These are phyloP conservation scores for Wickerhamiella vanderwaltii DNA, from an alignment of 805 yeast genomes.

Conservation along the genomic window DNA sequence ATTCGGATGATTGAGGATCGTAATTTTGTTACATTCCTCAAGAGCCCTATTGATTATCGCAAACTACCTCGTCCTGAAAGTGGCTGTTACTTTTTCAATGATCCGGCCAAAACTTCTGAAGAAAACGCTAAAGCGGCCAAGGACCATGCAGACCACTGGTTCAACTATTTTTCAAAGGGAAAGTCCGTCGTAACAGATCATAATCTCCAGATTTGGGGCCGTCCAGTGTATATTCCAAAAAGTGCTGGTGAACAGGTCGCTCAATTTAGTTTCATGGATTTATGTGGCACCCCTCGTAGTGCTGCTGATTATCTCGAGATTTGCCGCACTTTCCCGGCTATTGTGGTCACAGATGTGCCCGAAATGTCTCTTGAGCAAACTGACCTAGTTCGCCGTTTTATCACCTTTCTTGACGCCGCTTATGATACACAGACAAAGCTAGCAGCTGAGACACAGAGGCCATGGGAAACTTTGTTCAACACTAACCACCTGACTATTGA, in stretches of 20 bases:
- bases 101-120: constrained; percentile 30
- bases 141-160: constrained; percentile 68
- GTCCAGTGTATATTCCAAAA: constrained; percentile 61
- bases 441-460: constrained; percentile 81
- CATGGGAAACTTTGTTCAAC: constrained; percentile 73
- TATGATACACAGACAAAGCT: constrained; percentile 82
- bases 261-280: constrained; percentile 71
- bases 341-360: constrained; percentile 90
- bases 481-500: constrained; percentile 45
- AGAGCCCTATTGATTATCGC: constrained; percentile 90
- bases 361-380: constrained; percentile 62
- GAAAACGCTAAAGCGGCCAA: constrained; percentile 31
- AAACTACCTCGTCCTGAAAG: constrained; percentile 75
- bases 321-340: constrained; percentile 61
- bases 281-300: constrained; percentile 78
- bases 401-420: constrained; percentile 89
- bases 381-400: constrained; percentile 80
- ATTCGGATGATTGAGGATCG: constrained; percentile 63
- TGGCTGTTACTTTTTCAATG: constrained; percentile 62
- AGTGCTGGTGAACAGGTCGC: constrained; percentile 75
- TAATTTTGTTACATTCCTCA: constrained; percentile 64
- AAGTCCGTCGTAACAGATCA: constrained; percentile 27
- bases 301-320: constrained; percentile 89
- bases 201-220: constrained; percentile 65
- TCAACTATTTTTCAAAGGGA: constrained; percentile 57